phyloP scores from a whole-genome alignment of 148 eudicot species.

The Amaranthus cruentus region DNA sequence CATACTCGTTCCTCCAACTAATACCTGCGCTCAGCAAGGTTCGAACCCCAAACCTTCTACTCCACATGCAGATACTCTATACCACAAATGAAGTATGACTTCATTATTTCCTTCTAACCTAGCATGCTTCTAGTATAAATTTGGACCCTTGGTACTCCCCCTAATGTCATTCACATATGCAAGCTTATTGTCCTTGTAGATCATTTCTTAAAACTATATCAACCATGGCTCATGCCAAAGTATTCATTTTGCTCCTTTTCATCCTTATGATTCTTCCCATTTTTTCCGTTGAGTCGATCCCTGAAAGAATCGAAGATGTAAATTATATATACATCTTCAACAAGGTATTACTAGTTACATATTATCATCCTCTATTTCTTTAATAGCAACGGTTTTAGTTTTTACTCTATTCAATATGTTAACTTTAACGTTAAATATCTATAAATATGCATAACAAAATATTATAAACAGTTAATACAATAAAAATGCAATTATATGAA shows the following conservation, averaged over 20 bases:
- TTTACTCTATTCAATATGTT: neutral
- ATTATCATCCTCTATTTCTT: neutral
- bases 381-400: neutral
- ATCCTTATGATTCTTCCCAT: slow-evolving; percentile 27
- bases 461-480: no score
- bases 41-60: no score
- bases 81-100: neutral
- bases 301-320: slow-evolving; percentile 2
- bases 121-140: slow-evolving; percentile 27
- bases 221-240: slow-evolving; percentile 38
- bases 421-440: no score
- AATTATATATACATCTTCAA: slow-evolving; percentile 9
- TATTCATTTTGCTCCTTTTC: slow-evolving; percentile 27
- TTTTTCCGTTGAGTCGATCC: slow-evolving; percentile 19
- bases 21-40: no score
- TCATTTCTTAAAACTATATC: neutral
- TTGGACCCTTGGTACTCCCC: neutral
- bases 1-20: no score
- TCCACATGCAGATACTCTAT: no score
- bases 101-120: neutral
- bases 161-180: slow-evolving; percentile 11
- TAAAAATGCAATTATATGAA: no score
- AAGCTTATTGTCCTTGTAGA: neutral
- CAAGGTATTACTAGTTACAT: slow-evolving; percentile 30
- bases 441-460: no score